A percentile compares a stretch with the other conserved stretches of the same genome.
phyloP scores from a whole-genome alignment of 306 rosid species.

The Prunus mongolica region DNA sequence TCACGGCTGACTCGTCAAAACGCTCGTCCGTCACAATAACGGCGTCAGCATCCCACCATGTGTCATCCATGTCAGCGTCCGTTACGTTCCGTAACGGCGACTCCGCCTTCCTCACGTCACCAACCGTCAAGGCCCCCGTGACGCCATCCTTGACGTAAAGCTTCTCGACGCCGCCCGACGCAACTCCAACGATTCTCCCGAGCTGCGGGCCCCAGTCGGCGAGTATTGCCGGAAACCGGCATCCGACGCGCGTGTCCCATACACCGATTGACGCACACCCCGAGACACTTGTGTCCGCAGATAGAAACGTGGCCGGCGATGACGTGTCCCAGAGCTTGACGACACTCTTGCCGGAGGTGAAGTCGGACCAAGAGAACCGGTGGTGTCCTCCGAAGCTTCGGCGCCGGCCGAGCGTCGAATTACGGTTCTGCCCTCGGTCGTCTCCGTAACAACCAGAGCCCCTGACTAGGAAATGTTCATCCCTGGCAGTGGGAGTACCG shows the following conservation, averaged over 20 bases:
- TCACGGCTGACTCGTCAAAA: conserved; percentile 7
- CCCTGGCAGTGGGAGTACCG: neutral
- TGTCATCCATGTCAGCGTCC: conserved; percentile 29
- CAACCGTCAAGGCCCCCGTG: conserved; percentile 33
- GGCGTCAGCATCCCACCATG: conserved; percentile 58
- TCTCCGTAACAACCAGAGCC: conserved; percentile 32
- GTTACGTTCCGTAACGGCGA: conserved; percentile 39
- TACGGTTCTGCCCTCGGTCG: conserved; percentile 17
- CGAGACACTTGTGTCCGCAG: conserved; percentile 12
- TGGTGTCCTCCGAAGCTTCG: conserved; percentile 39
- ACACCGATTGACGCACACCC: conserved; percentile 31
- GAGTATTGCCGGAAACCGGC: conserved; percentile 42
- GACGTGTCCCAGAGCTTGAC: conserved; percentile 75
- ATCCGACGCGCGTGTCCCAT: conserved; percentile 67
- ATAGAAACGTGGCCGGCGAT: conserved; percentile 30
- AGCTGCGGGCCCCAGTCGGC: conserved; percentile 60
- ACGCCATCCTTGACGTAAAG: conserved; percentile 45
- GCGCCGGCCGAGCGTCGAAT: conserved; percentile 21
- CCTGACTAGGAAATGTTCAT: conserved; percentile 35
- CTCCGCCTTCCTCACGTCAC: conserved; percentile 52
- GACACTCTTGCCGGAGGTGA: conserved; percentile 51
- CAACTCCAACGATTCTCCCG: conserved; percentile 36
- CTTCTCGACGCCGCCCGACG: conserved; percentile 39
- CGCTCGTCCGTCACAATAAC: conserved; percentile 29
- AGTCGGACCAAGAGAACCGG: conserved; percentile 62